Conservation (phyloP, 73 alveolate genomes). For the Blepharisma stoltei region DNA sequence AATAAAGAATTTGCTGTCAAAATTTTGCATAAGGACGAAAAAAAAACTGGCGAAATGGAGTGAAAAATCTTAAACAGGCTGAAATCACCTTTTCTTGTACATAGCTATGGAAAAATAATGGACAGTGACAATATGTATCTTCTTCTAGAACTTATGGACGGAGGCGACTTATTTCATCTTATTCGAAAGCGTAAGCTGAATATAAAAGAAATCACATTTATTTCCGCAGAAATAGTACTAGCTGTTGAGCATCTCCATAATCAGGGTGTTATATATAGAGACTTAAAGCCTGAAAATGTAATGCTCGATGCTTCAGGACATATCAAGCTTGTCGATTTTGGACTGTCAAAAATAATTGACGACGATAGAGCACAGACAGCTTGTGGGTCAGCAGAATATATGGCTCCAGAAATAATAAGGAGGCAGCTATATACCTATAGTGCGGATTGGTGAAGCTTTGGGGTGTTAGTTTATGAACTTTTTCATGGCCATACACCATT, state of each 20-base stretch:
- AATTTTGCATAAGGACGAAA: background rate
- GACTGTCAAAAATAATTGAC: slow-evolving; percentile 24
- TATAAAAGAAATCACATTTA: background rate
- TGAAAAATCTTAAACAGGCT: background rate
- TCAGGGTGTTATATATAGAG: slow-evolving; percentile 25
- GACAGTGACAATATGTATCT: slow-evolving; percentile 7
- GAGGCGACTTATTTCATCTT: slow-evolving; percentile 14
- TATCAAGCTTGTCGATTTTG: slow-evolving; percentile 35
- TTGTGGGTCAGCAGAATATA: slow-evolving; percentile 39
- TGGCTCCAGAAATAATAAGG: slow-evolving; percentile 35
- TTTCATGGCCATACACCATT: slow-evolving; percentile 19
- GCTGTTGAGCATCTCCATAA: slow-evolving; percentile 20
- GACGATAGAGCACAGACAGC: slow-evolving; percentile 29
- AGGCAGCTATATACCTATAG: background rate
- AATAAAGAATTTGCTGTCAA: background rate
- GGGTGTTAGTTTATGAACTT: slow-evolving; percentile 6
- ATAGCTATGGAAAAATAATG: background rate
- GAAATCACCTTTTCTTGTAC: background rate
- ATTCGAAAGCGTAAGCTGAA: background rate
- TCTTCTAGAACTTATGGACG: background rate
- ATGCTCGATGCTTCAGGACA: slow-evolving; percentile 19
- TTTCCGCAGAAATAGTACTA: slow-evolving; percentile 40
- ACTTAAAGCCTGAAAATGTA: slow-evolving; percentile 41
- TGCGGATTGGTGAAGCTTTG: slow-evolving; percentile 25
- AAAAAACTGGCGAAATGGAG: background rate